Evolutionary conservation across 1,284 basidiomycete species (phyloP).

Genomic region (Afroboletus lepidellus): DNA sequence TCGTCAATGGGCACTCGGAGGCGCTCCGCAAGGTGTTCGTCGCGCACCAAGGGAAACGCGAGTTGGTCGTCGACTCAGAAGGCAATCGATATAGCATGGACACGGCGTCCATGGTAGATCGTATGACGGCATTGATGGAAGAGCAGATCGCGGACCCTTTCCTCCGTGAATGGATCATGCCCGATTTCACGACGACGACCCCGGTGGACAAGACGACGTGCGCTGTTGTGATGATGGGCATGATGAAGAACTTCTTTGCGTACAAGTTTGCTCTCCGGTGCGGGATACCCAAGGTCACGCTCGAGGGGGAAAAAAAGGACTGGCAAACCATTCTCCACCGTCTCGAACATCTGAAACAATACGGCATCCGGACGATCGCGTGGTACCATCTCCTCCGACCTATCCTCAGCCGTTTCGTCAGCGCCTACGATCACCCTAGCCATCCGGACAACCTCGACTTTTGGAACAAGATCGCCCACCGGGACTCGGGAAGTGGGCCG

Average conservation of each 20-base stretch:
- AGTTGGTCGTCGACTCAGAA: constrained; percentile 29
- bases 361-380: constrained; percentile 36
- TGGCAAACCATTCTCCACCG: constrained; percentile 37
- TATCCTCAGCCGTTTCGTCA: constrained; percentile 37
- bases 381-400: constrained; percentile 43
- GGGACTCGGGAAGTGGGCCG: constrained; percentile 27
- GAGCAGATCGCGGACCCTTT: constrained; percentile 37
- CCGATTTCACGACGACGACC: constrained; percentile 49
- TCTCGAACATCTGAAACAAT: constrained; percentile 36
- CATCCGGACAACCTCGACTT: constrained; percentile 34
- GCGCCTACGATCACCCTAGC: constrained; percentile 36
- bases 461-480: constrained; percentile 38
- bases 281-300: constrained; percentile 49
- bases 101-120: constrained; percentile 21
- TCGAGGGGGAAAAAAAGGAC: constrained; percentile 39
- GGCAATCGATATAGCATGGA: constrained; percentile 35
- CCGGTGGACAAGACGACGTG: constrained; percentile 39
- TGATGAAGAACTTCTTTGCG: constrained; percentile 40
- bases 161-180: constrained; percentile 43
- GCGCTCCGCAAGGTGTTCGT: constrained; percentile 41
- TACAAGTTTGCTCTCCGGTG: constrained; percentile 36
- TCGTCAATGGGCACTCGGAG: constrained; percentile 43
- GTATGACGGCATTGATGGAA: constrained; percentile 38
- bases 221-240: constrained; percentile 47
- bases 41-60: constrained; percentile 37